Base-by-base conservation (phyloP, 306 rosid species). In the Rosa rugosa region DNA sequence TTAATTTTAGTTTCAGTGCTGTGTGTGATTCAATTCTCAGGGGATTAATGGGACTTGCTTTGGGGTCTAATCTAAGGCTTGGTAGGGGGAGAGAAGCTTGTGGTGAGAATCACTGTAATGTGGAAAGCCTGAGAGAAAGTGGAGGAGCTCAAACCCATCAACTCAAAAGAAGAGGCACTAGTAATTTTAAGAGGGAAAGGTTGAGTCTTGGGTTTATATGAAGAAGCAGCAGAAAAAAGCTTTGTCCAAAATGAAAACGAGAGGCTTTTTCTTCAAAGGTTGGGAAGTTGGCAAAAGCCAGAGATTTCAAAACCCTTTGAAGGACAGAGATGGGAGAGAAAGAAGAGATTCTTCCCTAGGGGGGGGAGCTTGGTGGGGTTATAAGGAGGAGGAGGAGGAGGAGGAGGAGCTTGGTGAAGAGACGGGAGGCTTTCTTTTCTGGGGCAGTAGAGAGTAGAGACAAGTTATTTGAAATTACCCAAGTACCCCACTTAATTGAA, bases 341-440 rank as follows among this genome's bases (percentile, higher is more conserved):
- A 45, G 83, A 75, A 42, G 71, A 65, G 86, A 86, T 73, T 87
- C 89, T 82, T 79, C 84, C 66, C 27, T 56, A 77, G 77, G 87
- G 79, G 69, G 81, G 73, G 83, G 87, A 71, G 81, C 86, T 80
- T 80, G 85, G 84, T 77, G 87, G 86, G 85, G 80, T 92, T 90
- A 85, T 88, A 88, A 85, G 81, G 63, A 57, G 34, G 46, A 44
- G 31, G 31, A 27, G 36, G 36, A 31, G 11, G 85, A 87, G 90
- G 31, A 27, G 36, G 36, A 31, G 11, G 85, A 87, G 90, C 77
- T 75, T 54, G 78, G 8, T 64, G 83, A 75, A 81, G 78, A 75
- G 87, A 85, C 72, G 9, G 79, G 77, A 56, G 66, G 69, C 54
- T 80, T 73, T 73, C 83, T 53, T 80, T 65, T 53, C 38, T 11